Evolutionary conservation across 345 rosid genomes (phyloP).

Genomic region (Orychophragmus violaceus): DNA sequence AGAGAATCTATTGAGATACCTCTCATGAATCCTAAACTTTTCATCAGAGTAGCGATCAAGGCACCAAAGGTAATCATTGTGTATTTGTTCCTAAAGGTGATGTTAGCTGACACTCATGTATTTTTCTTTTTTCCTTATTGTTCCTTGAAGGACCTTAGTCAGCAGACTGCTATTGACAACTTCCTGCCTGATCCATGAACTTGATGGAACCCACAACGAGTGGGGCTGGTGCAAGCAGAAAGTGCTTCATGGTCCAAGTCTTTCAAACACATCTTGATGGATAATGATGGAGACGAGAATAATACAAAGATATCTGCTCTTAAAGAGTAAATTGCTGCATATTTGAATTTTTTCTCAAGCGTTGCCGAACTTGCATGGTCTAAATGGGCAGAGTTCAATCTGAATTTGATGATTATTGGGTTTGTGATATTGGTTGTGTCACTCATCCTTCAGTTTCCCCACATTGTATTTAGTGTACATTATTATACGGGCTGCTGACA

Average conservation of each 20-base stretch:
- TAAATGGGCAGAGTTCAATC: conserved; percentile 93
- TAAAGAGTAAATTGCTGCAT: conserved; percentile 48
- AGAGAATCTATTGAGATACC: too few relatives aligned
- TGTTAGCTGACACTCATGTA: too few relatives aligned
- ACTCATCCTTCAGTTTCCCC: conserved; percentile 35
- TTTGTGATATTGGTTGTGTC: conserved; percentile 60
- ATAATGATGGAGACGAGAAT: conserved; percentile 31
- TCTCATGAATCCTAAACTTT: too few relatives aligned
- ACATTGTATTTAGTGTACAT: neutral
- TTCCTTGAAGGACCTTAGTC: too few relatives aligned
- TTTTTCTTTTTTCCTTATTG: too few relatives aligned
- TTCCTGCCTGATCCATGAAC: too few relatives aligned
- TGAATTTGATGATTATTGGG: conserved; percentile 73
- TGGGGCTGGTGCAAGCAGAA: too few relatives aligned
- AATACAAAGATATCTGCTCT: conserved; percentile 31
- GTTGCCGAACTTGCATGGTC: conserved; percentile 82
- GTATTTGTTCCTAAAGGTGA: too few relatives aligned
- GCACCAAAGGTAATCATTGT: too few relatives aligned
- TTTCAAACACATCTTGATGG: conserved; percentile 25
- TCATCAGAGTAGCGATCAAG: too few relatives aligned
- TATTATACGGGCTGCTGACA: neutral
- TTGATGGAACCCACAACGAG: too few relatives aligned
- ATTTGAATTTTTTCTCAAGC: conserved; percentile 53
- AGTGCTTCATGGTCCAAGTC: conserved; percentile 41
- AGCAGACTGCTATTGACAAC: too few relatives aligned